Conservation (phyloP, 1,284 basidiomycete genomes). For the Pseudozyma sp. region DNA sequence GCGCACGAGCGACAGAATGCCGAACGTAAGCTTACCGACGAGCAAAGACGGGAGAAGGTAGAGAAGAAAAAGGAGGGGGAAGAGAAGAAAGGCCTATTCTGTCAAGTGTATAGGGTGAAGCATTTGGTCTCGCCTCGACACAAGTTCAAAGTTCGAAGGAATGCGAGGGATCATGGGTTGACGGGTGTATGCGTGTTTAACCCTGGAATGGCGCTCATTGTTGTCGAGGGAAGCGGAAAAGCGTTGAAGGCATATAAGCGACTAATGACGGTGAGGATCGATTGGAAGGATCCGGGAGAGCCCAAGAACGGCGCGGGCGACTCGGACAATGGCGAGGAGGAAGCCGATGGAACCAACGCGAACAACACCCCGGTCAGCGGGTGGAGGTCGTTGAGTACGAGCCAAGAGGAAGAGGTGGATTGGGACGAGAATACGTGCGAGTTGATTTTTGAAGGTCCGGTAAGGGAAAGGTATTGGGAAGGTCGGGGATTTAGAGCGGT, state of each 20-base stretch:
- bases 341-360: background rate
- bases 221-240: constrained; percentile 91
- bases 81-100: constrained; percentile 87
- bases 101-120: constrained; percentile 86
- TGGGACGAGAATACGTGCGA: constrained; percentile 88
- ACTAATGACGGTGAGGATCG: constrained; percentile 87
- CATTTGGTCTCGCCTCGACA: constrained; percentile 91
- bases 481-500: constrained; percentile 74
- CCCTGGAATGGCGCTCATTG: constrained; percentile 86
- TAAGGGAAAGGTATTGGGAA: constrained; percentile 76
- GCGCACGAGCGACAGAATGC: constrained; percentile 91
- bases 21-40: constrained; percentile 89
- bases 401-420: constrained; percentile 66
- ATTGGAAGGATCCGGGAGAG: constrained; percentile 86
- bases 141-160: constrained; percentile 94
- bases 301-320: constrained; percentile 72
- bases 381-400: constrained; percentile 23
- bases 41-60: constrained; percentile 85
- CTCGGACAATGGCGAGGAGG: constrained; percentile 33
- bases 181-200: constrained; percentile 91
- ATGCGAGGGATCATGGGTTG: constrained; percentile 89
- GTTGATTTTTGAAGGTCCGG: constrained; percentile 90
- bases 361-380: constrained; percentile 56
- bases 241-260: constrained; percentile 88
- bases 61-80: constrained; percentile 73